These are phyloP conservation scores for Picochlorum sp. DNA, from an alignment of 139 green algal genomes.

Conservation along the genomic window DNA sequence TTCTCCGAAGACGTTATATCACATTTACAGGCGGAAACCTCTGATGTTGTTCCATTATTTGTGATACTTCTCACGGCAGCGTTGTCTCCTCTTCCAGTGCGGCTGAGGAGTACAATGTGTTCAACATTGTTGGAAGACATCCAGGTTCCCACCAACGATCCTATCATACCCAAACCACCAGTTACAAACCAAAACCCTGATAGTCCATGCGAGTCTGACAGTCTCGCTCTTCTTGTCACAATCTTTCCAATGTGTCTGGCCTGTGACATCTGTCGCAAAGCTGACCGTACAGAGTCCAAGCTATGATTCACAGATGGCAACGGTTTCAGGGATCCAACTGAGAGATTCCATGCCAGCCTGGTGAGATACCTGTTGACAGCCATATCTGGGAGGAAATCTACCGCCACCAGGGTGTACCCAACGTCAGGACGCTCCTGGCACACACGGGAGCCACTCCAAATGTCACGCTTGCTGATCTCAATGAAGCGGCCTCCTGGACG, in stretches of 20 bases:
- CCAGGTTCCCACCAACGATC: slow-evolving; percentile 53
- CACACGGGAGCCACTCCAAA: slow-evolving; percentile 50
- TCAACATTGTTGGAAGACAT: slow-evolving; percentile 26
- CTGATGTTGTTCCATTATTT: slow-evolving; percentile 8
- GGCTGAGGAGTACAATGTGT: slow-evolving; percentile 16
- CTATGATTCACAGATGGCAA: slow-evolving; percentile 38
- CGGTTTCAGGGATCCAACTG: slow-evolving; percentile 30
- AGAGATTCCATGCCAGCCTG: slow-evolving; percentile 18
- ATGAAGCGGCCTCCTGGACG: slow-evolving; percentile 9
- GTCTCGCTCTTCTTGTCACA: slow-evolving; percentile 35
- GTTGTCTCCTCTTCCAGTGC: slow-evolving; percentile 6
- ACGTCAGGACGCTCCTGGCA: slow-evolving; percentile 61
- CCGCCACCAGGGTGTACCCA: slow-evolving; percentile 56
- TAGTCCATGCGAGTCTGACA: neutral
- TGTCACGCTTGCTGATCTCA: slow-evolving; percentile 82
- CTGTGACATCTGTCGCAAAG: slow-evolving; percentile 74
- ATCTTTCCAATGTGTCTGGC: slow-evolving; percentile 78
- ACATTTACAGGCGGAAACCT: slow-evolving; percentile 14
- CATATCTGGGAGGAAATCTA: slow-evolving; percentile 67
- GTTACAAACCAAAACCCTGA: slow-evolving; percentile 18
- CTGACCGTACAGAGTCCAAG: slow-evolving; percentile 37
- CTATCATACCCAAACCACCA: slow-evolving; percentile 34
- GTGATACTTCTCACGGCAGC: slow-evolving; percentile 4
- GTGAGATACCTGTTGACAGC: neutral
- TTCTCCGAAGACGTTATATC: slow-evolving; percentile 11